Percentiles rank a stretch among this genome's conserved stretches.
phyloP scores from a whole-genome alignment of 1,139 yeast genomes.

The Scheffersomyces parashehatae region DNA sequence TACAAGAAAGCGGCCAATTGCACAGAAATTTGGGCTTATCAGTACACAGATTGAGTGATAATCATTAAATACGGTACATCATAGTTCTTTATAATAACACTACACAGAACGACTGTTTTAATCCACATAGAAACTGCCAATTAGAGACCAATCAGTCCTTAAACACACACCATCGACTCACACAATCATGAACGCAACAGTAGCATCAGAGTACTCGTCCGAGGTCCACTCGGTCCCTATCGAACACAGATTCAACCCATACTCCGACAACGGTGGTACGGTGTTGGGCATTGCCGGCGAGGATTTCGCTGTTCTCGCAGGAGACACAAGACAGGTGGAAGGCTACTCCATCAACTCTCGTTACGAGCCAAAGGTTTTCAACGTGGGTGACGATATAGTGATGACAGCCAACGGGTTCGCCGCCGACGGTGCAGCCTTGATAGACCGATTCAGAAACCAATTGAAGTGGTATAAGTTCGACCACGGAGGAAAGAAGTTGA shows the following conservation, averaged over 20 bases:
- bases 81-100: too few species aligned
- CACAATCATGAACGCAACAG: conserved; percentile 32
- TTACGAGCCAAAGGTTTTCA: conserved; percentile 86
- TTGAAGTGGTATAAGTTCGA: conserved; percentile 94
- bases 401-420: conserved; percentile 96
- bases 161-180: conserved; percentile 3
- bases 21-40: too few species aligned
- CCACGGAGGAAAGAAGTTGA: conserved; percentile 69
- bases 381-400: conserved; percentile 84
- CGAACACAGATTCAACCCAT: conserved; percentile 94
- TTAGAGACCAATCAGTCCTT: too few species aligned
- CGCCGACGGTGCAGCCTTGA: conserved; percentile 89
- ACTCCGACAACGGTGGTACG: conserved; percentile 96
- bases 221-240: conserved; percentile 64
- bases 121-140: too few species aligned
- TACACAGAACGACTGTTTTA: too few species aligned
- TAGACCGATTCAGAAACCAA: conserved; percentile 73
- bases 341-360: conserved; percentile 94
- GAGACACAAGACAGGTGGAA: conserved; percentile 94
- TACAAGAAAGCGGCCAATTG: too few species aligned
- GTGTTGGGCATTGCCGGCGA: conserved; percentile 97
- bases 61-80: too few species aligned
- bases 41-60: too few species aligned
- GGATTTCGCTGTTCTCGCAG: conserved; percentile 95
- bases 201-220: conserved; percentile 61